Conservation (phyloP, 768 basidiomycete species). For the Ramaria sp. region DNA sequence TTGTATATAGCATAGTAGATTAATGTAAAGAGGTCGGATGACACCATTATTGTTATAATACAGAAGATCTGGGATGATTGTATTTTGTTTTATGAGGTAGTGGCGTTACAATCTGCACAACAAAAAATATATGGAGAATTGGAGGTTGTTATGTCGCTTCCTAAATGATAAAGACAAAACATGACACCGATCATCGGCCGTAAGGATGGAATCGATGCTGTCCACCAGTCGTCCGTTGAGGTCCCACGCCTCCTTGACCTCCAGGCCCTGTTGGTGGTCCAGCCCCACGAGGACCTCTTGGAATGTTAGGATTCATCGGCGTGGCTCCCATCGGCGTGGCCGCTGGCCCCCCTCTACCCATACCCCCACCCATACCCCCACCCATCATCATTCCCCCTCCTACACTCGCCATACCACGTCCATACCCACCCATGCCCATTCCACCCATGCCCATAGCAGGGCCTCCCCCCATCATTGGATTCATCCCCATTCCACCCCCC, state of each 20-base stretch:
- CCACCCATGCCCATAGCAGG: constrained; percentile 18
- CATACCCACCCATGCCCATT: constrained; percentile 21
- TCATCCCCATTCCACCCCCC: constrained; percentile 20
- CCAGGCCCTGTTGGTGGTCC: constrained; percentile 34
- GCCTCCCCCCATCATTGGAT: constrained; percentile 11
- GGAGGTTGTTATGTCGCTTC: not conserved
- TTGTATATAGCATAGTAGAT: not conserved
- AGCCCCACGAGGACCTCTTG: constrained; percentile 53
- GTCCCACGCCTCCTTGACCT: constrained; percentile 50
- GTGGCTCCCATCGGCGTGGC: constrained; percentile 18
- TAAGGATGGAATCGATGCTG: constrained; percentile 82
- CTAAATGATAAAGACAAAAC: not conserved
- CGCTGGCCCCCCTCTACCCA: constrained; percentile 17
- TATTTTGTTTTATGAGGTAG: not conserved
- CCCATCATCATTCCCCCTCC: constrained; percentile 33
- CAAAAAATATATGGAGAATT: not conserved
- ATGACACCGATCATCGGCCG: constrained; percentile 37
- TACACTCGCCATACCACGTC: constrained; percentile 29
- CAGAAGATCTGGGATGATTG: not conserved
- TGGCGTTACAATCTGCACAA: not conserved
- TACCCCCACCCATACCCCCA: constrained; percentile 24
- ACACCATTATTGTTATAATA: too few relatives aligned
- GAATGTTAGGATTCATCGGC: constrained; percentile 25
- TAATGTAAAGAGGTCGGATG: too few relatives aligned
- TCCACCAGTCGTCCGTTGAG: constrained; percentile 58